Evolutionary conservation across 495 filamentous ascomycete species (phyloP).

Genomic region (Neurospora africana): DNA sequence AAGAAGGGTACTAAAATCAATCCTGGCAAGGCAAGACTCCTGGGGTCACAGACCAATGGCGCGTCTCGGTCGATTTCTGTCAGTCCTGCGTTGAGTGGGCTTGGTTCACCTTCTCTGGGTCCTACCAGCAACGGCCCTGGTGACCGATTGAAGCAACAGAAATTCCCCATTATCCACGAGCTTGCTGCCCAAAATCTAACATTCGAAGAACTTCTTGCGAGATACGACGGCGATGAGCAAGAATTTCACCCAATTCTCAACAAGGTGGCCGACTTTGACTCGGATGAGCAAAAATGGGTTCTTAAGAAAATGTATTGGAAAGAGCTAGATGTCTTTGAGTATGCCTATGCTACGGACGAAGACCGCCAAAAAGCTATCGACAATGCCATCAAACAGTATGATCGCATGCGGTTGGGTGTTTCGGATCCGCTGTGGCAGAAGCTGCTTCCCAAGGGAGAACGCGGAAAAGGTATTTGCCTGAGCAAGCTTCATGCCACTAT

Average conservation of each 20-base stretch:
- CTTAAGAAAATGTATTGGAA: conserved; percentile 64
- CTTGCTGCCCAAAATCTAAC: conserved; percentile 54
- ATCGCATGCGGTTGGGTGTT: conserved; percentile 62
- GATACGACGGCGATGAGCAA: conserved; percentile 43
- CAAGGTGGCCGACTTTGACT: conserved; percentile 46
- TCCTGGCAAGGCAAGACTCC: conserved; percentile 26
- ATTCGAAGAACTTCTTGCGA: conserved; percentile 44
- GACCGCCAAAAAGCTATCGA: conserved; percentile 74
- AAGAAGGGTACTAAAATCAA: conserved; percentile 21
- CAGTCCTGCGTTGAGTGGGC: conserved; percentile 48
- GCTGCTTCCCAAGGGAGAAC: conserved; percentile 61
- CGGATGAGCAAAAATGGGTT: conserved; percentile 50
- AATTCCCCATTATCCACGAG: conserved; percentile 62
- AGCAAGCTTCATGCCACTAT: conserved; percentile 61
- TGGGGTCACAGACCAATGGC: conserved; percentile 36
- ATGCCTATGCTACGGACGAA: conserved; percentile 52
- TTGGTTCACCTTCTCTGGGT: conserved; percentile 39
- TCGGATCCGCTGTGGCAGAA: conserved; percentile 72
- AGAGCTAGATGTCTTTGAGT: conserved; percentile 75
- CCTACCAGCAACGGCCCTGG: conserved; percentile 44
- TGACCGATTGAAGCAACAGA: conserved; percentile 40
- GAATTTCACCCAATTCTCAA: conserved; percentile 47
- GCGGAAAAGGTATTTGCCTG: conserved; percentile 69
- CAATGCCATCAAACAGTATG: conserved; percentile 71
- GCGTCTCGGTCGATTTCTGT: conserved; percentile 50